Percentiles rank a stretch among this genome's conserved stretches.
phyloP scores from a whole-genome alignment of 2,329 filamentous ascomycete species.

The Colletotrichum trifolii region DNA sequence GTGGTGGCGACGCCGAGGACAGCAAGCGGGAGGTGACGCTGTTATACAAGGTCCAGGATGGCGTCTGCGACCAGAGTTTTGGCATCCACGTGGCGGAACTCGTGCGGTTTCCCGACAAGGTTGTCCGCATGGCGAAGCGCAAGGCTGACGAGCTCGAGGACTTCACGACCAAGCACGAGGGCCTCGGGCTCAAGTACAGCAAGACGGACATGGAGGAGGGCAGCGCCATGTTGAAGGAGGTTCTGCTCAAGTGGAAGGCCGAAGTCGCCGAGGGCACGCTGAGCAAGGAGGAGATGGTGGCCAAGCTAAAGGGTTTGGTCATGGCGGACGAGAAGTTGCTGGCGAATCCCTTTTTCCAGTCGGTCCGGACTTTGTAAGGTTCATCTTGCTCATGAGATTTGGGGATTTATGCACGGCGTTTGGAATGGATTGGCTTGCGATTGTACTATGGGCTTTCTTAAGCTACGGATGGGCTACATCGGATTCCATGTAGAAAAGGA shows the following conservation, averaged over 20 bases:
- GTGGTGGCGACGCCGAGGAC: conserved; percentile 55
- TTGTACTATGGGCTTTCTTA: background rate
- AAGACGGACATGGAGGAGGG: conserved; percentile 92
- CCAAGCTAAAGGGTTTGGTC: conserved; percentile 83
- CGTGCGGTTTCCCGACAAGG: conserved; percentile 95
- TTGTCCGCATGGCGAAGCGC: conserved; percentile 98
- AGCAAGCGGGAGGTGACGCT: conserved; percentile 88
- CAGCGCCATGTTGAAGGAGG: conserved; percentile 83
- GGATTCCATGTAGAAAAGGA: background rate
- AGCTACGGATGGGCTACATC: background rate
- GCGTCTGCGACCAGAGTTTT: conserved; percentile 96
- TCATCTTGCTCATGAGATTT: background rate
- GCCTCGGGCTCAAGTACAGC: conserved; percentile 69
- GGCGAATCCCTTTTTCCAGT: conserved; percentile 77
- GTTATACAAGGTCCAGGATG: conserved; percentile 95
- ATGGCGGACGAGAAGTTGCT: conserved; percentile 73
- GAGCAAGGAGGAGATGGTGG: conserved; percentile 80
- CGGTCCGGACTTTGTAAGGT: conserved; percentile 64
- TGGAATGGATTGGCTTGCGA: background rate
- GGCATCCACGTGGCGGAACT: conserved; percentile 98
- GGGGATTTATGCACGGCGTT: conserved; percentile 21
- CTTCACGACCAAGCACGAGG: conserved; percentile 83
- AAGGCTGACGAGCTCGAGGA: conserved; percentile 99
- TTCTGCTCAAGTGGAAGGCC: conserved; percentile 87
- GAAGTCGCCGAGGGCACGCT: conserved; percentile 71